Base-by-base conservation (phyloP, 805 yeast genomes). In the Zygosaccharomyces siamensis region DNA sequence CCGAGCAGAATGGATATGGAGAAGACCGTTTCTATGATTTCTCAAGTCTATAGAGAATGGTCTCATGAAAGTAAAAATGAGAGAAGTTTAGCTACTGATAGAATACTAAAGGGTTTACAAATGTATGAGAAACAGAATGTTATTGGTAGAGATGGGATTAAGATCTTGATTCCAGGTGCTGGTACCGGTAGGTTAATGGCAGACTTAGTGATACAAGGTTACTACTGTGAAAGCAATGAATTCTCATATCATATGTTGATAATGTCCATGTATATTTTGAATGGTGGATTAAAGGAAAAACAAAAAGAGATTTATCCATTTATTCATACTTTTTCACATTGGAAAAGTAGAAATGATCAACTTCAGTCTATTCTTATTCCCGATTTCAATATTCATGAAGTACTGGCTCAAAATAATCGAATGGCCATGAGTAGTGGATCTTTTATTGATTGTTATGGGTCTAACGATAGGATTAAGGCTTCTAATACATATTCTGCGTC, bases 401-500 rank as follows among this genome's bases (percentile, higher is more conserved):
- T 55, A 1, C 67, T 77, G 5, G 74, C 73, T 0, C 71, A 69
- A 39, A 68, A 60, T 16, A 77, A 75, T 10, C 61, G 74, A 43
- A 76, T 83, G 82, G 74, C 83, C 0, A 81, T 83, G 79, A 73
- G 79, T 3, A 80, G 84, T 0, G 89, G 89, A 0, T 80, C 84
- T 0, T 84, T 84, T 61, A 74, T 74, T 3, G 86, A 82, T 52
- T 65, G 81, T 31, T 81, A 79, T 60, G 84, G 84, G 0, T 79
- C 80, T 0, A 48, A 54, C 32, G 60, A 74, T 2, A 52, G 55
- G 8, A 54, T 54, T 16, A 45, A 38, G 28, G 40, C 33, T 12
- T 53, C 56, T 3, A 43, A 42, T 6, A 37, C 46, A 21, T 55
- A 51, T 44, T 41, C 47, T 3, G 33, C 39, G 3, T 30, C 76